Conservation (phyloP, 352 stramenopile genomes). For the Phytophthora kernoviae region DNA sequence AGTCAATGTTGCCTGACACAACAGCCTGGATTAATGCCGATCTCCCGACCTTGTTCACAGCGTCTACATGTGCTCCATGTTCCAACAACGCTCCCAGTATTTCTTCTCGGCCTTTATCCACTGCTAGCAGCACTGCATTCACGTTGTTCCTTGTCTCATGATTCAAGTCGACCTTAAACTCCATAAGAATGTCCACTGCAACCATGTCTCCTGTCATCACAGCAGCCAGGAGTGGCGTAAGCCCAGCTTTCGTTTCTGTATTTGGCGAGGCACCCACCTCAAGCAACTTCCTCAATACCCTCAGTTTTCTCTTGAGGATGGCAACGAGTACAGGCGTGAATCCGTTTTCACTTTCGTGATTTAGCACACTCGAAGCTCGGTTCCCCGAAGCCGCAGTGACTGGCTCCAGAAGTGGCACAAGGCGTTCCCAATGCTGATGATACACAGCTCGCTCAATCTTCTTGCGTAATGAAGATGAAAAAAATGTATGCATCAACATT, state of each 20-base stretch:
- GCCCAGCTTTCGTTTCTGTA: slow-evolving; percentile 42
- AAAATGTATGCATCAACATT: slow-evolving; percentile 39
- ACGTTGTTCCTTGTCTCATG: slow-evolving; percentile 43
- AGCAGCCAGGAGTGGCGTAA: slow-evolving; percentile 57
- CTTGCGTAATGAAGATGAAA: slow-evolving; percentile 28
- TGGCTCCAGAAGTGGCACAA: slow-evolving; percentile 48
- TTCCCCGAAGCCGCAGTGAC: slow-evolving; percentile 18
- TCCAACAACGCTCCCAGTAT: slow-evolving; percentile 49
- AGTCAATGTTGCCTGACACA: slow-evolving; percentile 43
- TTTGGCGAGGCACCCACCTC: slow-evolving; percentile 52
- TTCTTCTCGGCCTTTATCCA: slow-evolving; percentile 49
- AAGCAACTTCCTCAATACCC: slow-evolving; percentile 48
- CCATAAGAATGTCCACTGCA: slow-evolving; percentile 46
- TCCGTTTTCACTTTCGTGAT: slow-evolving; percentile 62
- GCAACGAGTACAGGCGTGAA: slow-evolving; percentile 55
- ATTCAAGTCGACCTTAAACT: slow-evolving; percentile 46
- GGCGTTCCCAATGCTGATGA: slow-evolving; percentile 40
- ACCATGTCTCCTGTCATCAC: slow-evolving; percentile 57
- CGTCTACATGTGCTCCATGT: slow-evolving; percentile 41
- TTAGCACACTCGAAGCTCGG: slow-evolving; percentile 22
- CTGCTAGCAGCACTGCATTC: slow-evolving; percentile 46
- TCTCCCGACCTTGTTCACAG: slow-evolving; percentile 25
- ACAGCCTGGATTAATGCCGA: slow-evolving; percentile 59
- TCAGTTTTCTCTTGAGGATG: slow-evolving; percentile 46
- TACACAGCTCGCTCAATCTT: slow-evolving; percentile 59